Evolutionary conservation across 208 protist genomes (phyloP).

Genomic region (Wallacemonas sp.): DNA sequence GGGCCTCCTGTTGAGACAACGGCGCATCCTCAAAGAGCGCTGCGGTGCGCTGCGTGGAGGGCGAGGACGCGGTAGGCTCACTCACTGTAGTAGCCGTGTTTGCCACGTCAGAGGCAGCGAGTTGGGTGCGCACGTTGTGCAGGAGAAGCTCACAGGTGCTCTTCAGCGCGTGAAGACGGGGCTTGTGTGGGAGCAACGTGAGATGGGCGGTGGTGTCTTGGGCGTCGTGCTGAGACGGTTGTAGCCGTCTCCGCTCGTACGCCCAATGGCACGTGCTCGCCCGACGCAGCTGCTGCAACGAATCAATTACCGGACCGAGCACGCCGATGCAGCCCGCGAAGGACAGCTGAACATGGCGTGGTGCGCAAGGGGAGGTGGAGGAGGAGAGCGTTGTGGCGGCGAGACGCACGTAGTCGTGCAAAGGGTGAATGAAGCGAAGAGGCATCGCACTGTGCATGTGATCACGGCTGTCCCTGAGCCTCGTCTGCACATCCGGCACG

Average conservation of each 20-base stretch:
- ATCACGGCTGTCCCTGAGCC: no score
- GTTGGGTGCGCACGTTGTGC: conserved; percentile 25
- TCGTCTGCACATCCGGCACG: neutral
- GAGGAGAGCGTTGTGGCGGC: neutral
- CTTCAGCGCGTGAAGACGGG: conserved; percentile 78
- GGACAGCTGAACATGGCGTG: conserved; percentile 26
- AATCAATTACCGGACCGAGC: conserved; percentile 31
- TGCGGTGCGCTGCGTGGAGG: neutral
- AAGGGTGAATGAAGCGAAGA: conserved; percentile 3
- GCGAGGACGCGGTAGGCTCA: neutral
- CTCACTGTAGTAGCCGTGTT: no score
- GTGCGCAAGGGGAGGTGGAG: neutral
- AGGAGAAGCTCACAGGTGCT: conserved; percentile 57
- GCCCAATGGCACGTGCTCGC: conserved; percentile 34
- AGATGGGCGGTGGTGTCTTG: conserved; percentile 15
- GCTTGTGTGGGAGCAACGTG: conserved; percentile 73
- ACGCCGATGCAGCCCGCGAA: conserved; percentile 45
- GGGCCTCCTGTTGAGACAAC: conserved; percentile 36
- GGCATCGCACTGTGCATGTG: neutral
- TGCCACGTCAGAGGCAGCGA: neutral
- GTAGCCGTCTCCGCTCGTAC: conserved; percentile 7
- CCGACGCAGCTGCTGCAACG: conserved; percentile 43
- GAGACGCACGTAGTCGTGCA: conserved; percentile 33
- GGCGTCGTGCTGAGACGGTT: neutral
- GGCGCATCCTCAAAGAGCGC: conserved; percentile 52